These are phyloP conservation scores for Malus sieversii DNA, from an alignment of 306 rosid genomes.

Conservation along the genomic window DNA sequence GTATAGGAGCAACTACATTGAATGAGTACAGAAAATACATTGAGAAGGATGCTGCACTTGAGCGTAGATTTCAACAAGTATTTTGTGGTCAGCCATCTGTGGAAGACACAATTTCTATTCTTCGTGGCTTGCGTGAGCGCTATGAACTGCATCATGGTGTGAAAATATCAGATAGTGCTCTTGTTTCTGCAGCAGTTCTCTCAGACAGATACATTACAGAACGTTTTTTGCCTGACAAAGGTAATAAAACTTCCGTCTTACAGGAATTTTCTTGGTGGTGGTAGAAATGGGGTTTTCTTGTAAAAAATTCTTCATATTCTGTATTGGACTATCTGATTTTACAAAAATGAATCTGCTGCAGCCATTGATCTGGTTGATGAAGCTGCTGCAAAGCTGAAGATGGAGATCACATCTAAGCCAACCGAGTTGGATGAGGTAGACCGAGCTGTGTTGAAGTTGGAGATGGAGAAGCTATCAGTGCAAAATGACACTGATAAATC, in stretches of 20 bases:
- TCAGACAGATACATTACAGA: constrained; percentile 86
- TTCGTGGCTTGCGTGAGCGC: constrained; percentile 94
- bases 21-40: constrained; percentile 89
- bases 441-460: constrained; percentile 77
- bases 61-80: constrained; percentile 94
- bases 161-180: constrained; percentile 92
- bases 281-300: background rate
- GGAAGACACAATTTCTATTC: constrained; percentile 88
- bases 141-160: constrained; percentile 99
- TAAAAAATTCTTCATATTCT: background rate
- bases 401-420: constrained; percentile 97
- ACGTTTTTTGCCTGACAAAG: constrained; percentile 96
- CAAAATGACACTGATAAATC: constrained; percentile 92
- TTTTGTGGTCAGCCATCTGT: constrained; percentile 90
- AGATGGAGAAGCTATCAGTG: constrained; percentile 91
- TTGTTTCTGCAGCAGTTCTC: constrained; percentile 91
- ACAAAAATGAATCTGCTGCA: constrained; percentile 19
- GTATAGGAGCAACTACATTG: constrained; percentile 92
- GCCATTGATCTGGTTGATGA: constrained; percentile 99
- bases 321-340: background rate
- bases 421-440: constrained; percentile 91
- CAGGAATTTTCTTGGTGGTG: background rate
- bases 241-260: constrained; percentile 18
- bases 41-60: constrained; percentile 97
- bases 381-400: constrained; percentile 96